Evolutionary conservation across 257 asterid species (phyloP).

Genomic region (Solanum bulbocastanum): DNA sequence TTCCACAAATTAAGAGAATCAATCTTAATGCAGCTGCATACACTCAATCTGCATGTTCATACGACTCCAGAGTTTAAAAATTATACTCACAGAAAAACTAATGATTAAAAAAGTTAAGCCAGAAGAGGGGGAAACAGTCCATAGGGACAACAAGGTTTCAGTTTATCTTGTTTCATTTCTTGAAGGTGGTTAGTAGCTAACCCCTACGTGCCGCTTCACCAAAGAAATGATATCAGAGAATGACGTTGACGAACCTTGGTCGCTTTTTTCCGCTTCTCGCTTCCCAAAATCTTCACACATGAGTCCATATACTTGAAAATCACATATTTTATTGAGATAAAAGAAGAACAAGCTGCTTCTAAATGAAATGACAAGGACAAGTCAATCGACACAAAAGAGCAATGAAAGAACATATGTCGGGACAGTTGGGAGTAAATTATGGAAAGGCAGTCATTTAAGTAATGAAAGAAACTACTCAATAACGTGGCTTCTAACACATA

Average conservation of each 20-base stretch:
- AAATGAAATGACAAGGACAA: no score
- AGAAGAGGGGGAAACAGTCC: neutral
- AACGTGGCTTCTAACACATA: no score
- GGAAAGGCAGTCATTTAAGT: no score
- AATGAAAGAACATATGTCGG: no score
- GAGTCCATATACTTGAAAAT: no score
- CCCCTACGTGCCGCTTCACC: neutral
- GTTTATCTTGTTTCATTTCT: neutral
- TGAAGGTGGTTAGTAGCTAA: neutral
- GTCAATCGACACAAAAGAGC: no score
- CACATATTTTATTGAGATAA: no score
- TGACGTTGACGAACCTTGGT: neutral
- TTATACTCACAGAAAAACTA: neutral
- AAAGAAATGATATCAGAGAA: neutral
- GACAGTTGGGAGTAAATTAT: no score
- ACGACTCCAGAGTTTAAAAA: neutral
- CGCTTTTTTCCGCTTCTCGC: no score
- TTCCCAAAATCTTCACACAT: no score
- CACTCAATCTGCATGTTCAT: constrained; percentile 21
- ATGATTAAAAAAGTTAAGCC: neutral
- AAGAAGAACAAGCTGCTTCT: no score
- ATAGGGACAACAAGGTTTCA: neutral
- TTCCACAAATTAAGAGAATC: neutral
- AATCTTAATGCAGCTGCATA: neutral
- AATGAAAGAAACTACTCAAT: no score